Evolutionary conservation across 768 basidiomycete genomes (phyloP), one percentile per base, ranked within the genome.

Genomic region (Sutorius australiensis): DNA sequence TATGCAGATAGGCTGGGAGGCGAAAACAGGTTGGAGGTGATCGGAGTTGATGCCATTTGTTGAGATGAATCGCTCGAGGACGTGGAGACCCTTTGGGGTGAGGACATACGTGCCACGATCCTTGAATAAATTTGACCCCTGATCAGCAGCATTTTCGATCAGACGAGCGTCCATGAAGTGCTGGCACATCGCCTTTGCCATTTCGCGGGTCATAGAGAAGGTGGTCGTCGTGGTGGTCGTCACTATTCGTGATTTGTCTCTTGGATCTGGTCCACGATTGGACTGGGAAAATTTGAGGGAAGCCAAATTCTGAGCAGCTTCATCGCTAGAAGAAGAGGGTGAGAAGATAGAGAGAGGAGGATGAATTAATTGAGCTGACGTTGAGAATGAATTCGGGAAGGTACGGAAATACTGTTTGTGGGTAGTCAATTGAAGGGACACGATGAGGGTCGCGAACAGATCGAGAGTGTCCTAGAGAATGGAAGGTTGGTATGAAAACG

Each of bases 151-250:
- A 68, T 98, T 98, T 73, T 98, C 95, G 59, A 98, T 94, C 57
- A 98, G 80, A 59, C 94, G 91, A 53, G 97, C 94, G 61, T 98
- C 97, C 92, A 99, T 97, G 68, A 98, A 98, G 69, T 98, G 94
- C 73, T 99, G 97, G 75, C 92, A 91, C 87, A 99, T 98, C 32
- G 92, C 93, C 75, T 98, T 98, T 58, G 97, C 97, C 91, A 99
- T 98, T 41, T 99, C 97, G 62, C 97, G 88, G 61, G 93, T 92
- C 97, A 99, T 98, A 56, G 93, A 93, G 76, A 99, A 99, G 32
- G 97, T 99, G 39, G 97, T 99, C 6, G 97, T 98, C 6, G 97
- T 99, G 0, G 97, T 99, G 0, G 97, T 99, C 65, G 97, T 99
- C 68, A 99, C 89, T 72, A 99, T 92, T 67, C 97, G 88, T 72